These are phyloP conservation scores for Luvunga scandens DNA, from an alignment of 345 rosid species.

Conservation along the genomic window DNA sequence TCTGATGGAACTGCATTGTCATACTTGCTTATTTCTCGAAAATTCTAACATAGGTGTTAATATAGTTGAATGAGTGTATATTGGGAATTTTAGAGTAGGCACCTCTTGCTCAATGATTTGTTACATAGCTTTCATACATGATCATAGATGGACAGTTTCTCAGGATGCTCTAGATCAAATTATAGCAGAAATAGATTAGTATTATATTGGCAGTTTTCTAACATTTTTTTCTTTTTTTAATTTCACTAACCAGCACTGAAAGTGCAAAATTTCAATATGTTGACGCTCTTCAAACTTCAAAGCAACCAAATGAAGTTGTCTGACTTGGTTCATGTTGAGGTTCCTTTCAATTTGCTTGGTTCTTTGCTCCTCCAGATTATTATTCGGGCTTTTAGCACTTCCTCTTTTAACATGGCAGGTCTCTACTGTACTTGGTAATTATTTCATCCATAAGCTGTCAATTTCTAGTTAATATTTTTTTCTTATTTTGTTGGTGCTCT, in stretches of 20 bases:
- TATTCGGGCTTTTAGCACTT: no score
- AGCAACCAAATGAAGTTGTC: background rate
- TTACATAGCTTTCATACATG: conserved; percentile 4
- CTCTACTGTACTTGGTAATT: no score
- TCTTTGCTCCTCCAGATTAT: no score
- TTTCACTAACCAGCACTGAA: background rate
- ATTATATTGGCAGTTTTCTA: conserved; percentile 1
- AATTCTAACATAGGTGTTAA: conserved; percentile 16
- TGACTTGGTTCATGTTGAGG: background rate
- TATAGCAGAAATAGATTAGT: conserved; percentile 8
- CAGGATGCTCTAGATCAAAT: conserved; percentile 19
- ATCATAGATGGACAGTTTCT: conserved; percentile 19
- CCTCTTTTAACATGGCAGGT: no score
- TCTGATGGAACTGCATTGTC: conserved; percentile 38
- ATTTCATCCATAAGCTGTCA: no score
- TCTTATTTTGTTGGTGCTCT: no score
- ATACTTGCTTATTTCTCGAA: background rate
- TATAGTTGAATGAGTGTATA: conserved; percentile 9
- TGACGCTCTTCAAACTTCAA: background rate
- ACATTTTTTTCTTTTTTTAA: background rate
- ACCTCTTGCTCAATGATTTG: conserved; percentile 10
- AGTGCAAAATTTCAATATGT: background rate
- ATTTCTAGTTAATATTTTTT: no score
- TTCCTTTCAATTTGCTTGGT: background rate
- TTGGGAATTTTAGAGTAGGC: conserved; percentile 16